Evolutionary conservation across 352 stramenopile species (phyloP).

Genomic region (Vaucheria bursata): DNA sequence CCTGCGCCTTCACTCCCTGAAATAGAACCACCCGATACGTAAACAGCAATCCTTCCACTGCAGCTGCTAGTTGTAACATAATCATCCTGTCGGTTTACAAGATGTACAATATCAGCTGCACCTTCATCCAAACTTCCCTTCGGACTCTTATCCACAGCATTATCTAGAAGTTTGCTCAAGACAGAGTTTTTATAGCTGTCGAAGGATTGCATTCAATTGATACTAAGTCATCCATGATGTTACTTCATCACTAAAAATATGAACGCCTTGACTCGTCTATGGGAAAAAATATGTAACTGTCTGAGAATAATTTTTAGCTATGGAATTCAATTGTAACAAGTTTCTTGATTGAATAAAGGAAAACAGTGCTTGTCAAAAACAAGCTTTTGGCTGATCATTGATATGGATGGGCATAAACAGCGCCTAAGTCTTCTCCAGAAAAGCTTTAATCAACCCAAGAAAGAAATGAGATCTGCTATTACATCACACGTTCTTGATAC

Average conservation of each 20-base stretch:
- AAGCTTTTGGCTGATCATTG: no score
- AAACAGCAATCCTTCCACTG: constrained; percentile 74
- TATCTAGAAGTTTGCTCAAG: not conserved
- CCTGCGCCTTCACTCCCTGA: not conserved
- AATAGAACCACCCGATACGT: constrained; percentile 43
- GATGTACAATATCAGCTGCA: constrained; percentile 71
- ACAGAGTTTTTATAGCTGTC: no score
- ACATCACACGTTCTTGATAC: constrained; percentile 77
- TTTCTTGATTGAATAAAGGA: no score
- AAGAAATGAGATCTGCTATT: constrained; percentile 41
- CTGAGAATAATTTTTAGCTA: no score
- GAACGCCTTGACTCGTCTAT: no score
- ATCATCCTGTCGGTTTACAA: constrained; percentile 70
- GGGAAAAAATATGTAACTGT: no score
- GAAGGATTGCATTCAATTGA: no score
- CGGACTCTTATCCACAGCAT: constrained; percentile 54
- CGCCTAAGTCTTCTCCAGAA: not conserved
- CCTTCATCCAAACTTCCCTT: constrained; percentile 77
- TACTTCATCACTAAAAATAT: no score
- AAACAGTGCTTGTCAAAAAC: no score
- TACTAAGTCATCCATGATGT: no score
- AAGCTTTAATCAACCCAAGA: not conserved
- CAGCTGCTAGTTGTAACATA: constrained; percentile 81
- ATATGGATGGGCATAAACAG: constrained; percentile 7
- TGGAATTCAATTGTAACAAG: no score